A percentile compares a stretch with the other conserved stretches of the same genome.
phyloP scores from a whole-genome alignment of 371 early-diverging fungal species.

The Mucor plumbeus region DNA sequence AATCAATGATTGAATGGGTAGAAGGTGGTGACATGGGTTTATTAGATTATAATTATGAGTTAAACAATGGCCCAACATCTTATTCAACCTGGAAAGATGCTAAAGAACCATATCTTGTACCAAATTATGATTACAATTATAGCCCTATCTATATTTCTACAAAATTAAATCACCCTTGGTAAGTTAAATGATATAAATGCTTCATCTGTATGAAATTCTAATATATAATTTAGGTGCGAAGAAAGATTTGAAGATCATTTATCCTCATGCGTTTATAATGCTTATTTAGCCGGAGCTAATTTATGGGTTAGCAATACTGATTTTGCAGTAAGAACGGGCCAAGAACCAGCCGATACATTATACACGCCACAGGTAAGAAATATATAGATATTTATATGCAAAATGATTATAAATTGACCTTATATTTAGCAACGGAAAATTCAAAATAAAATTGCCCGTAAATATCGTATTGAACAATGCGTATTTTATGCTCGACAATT shows the following conservation, averaged over 20 bases:
- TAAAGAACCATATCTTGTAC: constrained; percentile 40
- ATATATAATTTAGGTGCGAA: constrained; percentile 35
- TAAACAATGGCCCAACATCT: constrained; percentile 46
- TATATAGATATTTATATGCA: neutral
- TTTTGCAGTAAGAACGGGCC: constrained; percentile 39
- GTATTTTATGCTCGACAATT: constrained; percentile 48
- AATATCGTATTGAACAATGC: constrained; percentile 47
- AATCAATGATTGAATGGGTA: constrained; percentile 34
- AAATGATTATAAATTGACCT: neutral
- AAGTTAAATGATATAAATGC: constrained; percentile 1
- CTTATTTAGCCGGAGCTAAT: constrained; percentile 43
- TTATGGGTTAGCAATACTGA: constrained; percentile 46
- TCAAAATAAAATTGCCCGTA: constrained; percentile 36
- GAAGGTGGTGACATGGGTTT: constrained; percentile 38
- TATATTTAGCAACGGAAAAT: constrained; percentile 23
- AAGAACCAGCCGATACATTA: constrained; percentile 34
- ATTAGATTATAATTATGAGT: constrained; percentile 37
- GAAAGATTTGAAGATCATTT: constrained; percentile 50
- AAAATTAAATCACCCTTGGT: constrained; percentile 45
- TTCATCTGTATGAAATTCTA: no score
- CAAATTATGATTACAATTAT: constrained; percentile 44
- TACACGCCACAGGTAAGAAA: constrained; percentile 29
- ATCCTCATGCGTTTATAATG: constrained; percentile 43
- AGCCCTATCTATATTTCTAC: constrained; percentile 42
- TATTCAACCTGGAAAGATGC: constrained; percentile 40